Conservation (phyloP, 2,329 filamentous ascomycete species). For the Stenocarpella maydis region DNA sequence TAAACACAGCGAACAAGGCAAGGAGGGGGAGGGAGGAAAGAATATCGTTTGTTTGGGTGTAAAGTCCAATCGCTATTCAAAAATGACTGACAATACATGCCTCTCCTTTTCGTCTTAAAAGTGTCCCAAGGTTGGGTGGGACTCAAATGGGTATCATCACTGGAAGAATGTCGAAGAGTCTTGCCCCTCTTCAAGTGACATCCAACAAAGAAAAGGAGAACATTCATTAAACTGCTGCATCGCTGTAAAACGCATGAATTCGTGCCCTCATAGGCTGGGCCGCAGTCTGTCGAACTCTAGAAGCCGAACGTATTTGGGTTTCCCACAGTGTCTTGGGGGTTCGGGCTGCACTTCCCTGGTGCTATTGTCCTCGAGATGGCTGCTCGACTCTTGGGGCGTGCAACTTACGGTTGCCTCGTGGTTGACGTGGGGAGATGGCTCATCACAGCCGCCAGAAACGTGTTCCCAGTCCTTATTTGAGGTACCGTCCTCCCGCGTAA, state of each 20-base stretch:
- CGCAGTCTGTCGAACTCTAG: neutral
- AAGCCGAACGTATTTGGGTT: neutral
- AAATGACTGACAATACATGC: neutral
- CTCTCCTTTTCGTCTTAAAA: neutral
- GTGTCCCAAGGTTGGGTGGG: neutral
- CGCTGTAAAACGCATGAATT: conserved; percentile 17
- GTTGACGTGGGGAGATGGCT: neutral
- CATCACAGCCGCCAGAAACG: neutral
- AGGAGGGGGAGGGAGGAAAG: neutral
- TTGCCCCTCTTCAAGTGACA: neutral
- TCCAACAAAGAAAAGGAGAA: neutral
- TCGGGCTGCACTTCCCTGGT: neutral
- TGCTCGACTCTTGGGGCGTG: neutral
- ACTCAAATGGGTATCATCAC: conserved; percentile 27
- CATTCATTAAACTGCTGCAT: conserved; percentile 8
- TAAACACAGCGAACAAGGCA: neutral
- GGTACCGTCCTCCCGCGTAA: too few relatives aligned
- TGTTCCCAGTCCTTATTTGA: neutral
- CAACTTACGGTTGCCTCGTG: neutral
- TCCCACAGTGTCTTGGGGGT: neutral
- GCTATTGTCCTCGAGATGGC: neutral
- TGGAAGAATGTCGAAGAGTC: conserved; percentile 13
- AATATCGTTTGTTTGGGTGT: neutral
- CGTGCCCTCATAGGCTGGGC: conserved; percentile 16
- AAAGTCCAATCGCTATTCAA: neutral